Evolutionary conservation across 495 filamentous ascomycete species (phyloP).

Genomic region (Penicillium canescens): DNA sequence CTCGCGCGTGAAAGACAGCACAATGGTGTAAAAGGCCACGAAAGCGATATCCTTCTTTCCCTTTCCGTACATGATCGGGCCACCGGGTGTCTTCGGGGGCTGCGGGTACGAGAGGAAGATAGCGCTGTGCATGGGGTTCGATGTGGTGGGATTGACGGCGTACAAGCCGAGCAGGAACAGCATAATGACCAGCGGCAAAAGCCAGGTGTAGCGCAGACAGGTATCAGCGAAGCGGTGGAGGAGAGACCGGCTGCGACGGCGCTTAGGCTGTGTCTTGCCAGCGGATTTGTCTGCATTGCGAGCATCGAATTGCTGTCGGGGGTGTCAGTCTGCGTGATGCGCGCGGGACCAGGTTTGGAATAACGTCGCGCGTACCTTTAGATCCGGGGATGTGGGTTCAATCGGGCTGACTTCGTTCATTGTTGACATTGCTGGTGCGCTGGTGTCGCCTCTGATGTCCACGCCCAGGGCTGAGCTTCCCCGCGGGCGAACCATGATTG

Average conservation of each 20-base stretch:
- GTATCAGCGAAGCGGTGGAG: slow-evolving; percentile 66
- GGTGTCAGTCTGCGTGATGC: slow-evolving; percentile 13
- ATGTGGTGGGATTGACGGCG: slow-evolving; percentile 72
- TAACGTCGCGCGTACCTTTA: slow-evolving; percentile 33
- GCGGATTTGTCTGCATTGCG: slow-evolving; percentile 27
- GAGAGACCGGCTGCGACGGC: slow-evolving; percentile 56
- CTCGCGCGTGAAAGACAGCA: slow-evolving; percentile 91
- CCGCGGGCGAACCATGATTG: slow-evolving; percentile 43
- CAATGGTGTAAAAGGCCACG: slow-evolving; percentile 84
- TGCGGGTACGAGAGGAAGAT: slow-evolving; percentile 93
- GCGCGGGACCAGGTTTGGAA: not conserved
- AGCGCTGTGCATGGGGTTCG: slow-evolving; percentile 82
- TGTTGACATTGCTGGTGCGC: slow-evolving; percentile 53
- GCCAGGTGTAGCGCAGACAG: slow-evolving; percentile 75
- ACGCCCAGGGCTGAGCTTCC: slow-evolving; percentile 52
- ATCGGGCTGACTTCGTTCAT: slow-evolving; percentile 50
- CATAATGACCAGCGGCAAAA: slow-evolving; percentile 74
- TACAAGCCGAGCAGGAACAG: slow-evolving; percentile 65
- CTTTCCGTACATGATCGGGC: slow-evolving; percentile 82
- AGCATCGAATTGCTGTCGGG: slow-evolving; percentile 21
- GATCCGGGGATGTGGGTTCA: slow-evolving; percentile 38
- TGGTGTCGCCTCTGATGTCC: slow-evolving; percentile 54
- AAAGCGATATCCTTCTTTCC: slow-evolving; percentile 82
- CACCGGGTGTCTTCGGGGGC: slow-evolving; percentile 51
- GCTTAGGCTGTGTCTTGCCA: slow-evolving; percentile 44